Base-by-base conservation (phyloP, 768 basidiomycete genomes). In the Xerocomellus intermedius region DNA sequence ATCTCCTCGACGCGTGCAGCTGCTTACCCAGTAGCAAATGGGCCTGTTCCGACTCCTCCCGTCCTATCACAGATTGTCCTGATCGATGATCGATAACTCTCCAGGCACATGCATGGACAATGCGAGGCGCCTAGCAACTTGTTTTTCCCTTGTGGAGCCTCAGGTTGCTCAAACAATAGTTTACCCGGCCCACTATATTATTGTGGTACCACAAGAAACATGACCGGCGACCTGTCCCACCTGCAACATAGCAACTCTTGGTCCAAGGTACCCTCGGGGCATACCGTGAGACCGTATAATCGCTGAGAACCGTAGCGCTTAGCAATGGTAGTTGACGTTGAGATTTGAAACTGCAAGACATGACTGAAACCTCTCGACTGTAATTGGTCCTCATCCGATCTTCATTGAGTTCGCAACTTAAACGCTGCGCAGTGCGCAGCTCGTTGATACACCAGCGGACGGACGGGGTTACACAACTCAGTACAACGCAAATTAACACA, bases 41-140 rank as follows among this genome's bases (percentile, higher is more conserved):
- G 21, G 22, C 32, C 37, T 7, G 12, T 60, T 33, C 59, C 60
- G 60, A 48, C 19, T 52, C 38, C 14, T 14, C 22, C 61, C 56
- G 60, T 30, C 46, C 57, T 42, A 62, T 58, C 59, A 35, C 28
- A 39, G 59, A 60, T 62, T 51, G 48, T 42, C 14, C 8, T 28
- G 33, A 33, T 33, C n/a, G 17, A 28, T 17, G 21, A 62, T 62
- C 59, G 53, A 59, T 59, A 33, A 3, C 36, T 13, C 10, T 16
- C 42, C 54, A 61, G 59, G 59, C 52, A 55, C 58, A 38, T 26
- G 16, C 39, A 19, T 42, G 32, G 48, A 49, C 54, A 49, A 50
- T 56, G 42, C 42, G 44, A 24, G 24, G 24, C 24, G 24, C 24
- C 52, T 19, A 37, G 52, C 28, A 48, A 46, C 32, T 33, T 17